Conservation (phyloP, 495 filamentous ascomycete genomes). For the Schizothecium vesticola region DNA sequence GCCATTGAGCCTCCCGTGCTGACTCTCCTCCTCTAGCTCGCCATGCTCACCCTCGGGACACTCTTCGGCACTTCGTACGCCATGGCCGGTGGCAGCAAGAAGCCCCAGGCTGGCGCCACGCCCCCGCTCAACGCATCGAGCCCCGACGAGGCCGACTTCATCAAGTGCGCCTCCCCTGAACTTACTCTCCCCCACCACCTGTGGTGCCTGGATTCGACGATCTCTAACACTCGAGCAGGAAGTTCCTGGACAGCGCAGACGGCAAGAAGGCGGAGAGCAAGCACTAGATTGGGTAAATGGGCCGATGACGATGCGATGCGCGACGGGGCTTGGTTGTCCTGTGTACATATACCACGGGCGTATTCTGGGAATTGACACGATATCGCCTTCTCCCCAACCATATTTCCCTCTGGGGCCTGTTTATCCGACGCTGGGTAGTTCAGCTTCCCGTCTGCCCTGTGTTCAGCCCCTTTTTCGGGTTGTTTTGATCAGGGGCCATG, state of each 20-base stretch:
- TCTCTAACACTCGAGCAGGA: conserved; percentile 48
- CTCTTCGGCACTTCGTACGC: conserved; percentile 54
- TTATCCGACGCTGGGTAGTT: not conserved
- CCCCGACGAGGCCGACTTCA: conserved; percentile 94
- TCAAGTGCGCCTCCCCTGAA: conserved; percentile 62
- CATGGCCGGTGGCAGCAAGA: conserved; percentile 56
- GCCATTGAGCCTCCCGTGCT: conserved; percentile 21
- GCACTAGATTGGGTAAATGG: conserved; percentile 11
- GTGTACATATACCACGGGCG: conserved; percentile 26
- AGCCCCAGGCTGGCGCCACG: conserved; percentile 48
- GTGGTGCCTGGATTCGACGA: not conserved
- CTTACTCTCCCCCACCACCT: not conserved
- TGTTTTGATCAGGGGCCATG: not conserved
- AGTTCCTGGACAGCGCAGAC: conserved; percentile 72
- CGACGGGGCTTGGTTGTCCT: conserved; percentile 11
- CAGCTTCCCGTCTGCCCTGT: not conserved
- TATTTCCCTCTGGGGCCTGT: not conserved
- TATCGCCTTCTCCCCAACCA: conserved; percentile 8
- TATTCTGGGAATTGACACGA: conserved; percentile 13
- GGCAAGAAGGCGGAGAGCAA: conserved; percentile 55
- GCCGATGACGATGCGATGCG: conserved; percentile 1
- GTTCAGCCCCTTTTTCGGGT: not conserved
- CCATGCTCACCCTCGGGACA: conserved; percentile 73
- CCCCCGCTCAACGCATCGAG: conserved; percentile 83
- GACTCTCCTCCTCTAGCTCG: conserved; percentile 55